Evolutionary conservation across 73 alveolate genomes (phyloP).

Genomic region (Symbiodinium pilosum): DNA sequence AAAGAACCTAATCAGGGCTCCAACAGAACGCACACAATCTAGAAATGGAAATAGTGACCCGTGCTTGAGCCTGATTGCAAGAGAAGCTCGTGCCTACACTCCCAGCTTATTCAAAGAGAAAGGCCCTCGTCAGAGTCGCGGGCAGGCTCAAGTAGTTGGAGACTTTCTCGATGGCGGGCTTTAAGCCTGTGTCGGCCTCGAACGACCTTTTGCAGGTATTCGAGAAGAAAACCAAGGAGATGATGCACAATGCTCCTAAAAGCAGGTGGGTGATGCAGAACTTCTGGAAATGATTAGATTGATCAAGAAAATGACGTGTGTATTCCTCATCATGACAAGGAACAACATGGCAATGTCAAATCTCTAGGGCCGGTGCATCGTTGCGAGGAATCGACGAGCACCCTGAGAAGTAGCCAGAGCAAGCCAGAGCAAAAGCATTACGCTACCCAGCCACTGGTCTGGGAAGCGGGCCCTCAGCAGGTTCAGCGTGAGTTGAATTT

Average conservation of each 20-base stretch:
- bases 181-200: slow-evolving; percentile 95
- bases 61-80: too few relatives aligned
- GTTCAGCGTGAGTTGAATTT: slow-evolving; percentile 98
- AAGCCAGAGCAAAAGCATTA: background rate
- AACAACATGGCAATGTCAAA: too few relatives aligned
- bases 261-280: too few relatives aligned
- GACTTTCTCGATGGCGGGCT: slow-evolving; percentile 94
- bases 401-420: background rate
- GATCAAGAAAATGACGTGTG: too few relatives aligned
- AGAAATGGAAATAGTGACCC: too few relatives aligned
- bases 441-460: background rate
- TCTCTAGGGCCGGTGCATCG: background rate
- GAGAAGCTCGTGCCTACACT: too few relatives aligned
- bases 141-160: slow-evolving; percentile 81
- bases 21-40: too few relatives aligned
- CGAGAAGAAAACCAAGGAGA: background rate
- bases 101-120: too few relatives aligned
- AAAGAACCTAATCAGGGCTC: too few relatives aligned
- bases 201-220: background rate
- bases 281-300: background rate
- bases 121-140: background rate
- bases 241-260: too few relatives aligned
- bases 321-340: too few relatives aligned
- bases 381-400: background rate
- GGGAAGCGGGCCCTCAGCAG: slow-evolving; percentile 97